Base-by-base conservation (phyloP, 139 green algal genomes). In the Helicosporidium sp. region DNA sequence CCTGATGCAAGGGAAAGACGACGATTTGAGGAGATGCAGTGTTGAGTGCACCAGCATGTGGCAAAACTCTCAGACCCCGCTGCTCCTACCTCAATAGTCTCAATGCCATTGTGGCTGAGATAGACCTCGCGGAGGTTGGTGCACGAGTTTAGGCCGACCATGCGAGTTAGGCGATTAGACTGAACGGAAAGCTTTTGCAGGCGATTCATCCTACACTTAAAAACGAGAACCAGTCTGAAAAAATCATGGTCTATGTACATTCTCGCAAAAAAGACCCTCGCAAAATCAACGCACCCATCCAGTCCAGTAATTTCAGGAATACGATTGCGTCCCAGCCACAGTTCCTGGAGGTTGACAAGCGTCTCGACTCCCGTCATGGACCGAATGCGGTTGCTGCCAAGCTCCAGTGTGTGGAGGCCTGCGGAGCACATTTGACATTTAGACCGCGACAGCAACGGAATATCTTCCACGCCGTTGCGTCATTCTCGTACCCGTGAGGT, bases 321-420 rank as follows among this genome's bases (percentile, higher is more conserved):
- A 20, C 87, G 69, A 66, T 96, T 96, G 37, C 76, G 65, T 7
- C 86, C 86, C 26, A 96, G 62, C 86, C 86, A 96, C 34, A 96
- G 67, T 75, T 93, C 69, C 24, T 62, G 43, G 42, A 96, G 72
- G 2, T 16, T n/a, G 0, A 20, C 10, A 42, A 84, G 52, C 31
- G 10, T 13, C 13, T 72, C 63, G 26, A 85, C 29, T 8, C 67
- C 58, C n/a, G 79, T 66, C 43, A 92, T 70, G 20, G 52, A 33
- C 19, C 57, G 51, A 13, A 94, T 71, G n/a, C 84, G 70, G 62
- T 96, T 96, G 36, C 62, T 85, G 0, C 87, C 87, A 18, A 95
- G 74, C 64, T 95, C 85, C 31, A 95, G 72, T 26, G 83, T 49
- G 13, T 55, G 57, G 2, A 95, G 67, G 0, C 27, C 41, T 48